phyloP scores from a whole-genome alignment of 2,329 filamentous ascomycete genomes.

The Balansia obtecta region DNA sequence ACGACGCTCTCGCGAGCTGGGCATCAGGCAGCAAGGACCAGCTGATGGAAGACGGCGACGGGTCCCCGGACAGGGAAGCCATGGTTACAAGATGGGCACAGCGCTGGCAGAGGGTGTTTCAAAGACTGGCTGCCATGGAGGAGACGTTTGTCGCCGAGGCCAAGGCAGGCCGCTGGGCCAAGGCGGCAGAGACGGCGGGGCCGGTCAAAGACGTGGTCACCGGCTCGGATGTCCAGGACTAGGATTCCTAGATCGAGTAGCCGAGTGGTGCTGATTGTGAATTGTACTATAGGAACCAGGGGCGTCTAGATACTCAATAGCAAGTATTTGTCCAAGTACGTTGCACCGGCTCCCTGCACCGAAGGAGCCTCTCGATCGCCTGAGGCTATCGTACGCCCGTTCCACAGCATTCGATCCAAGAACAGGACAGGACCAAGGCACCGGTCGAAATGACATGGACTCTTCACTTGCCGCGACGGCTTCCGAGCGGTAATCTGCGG shows the following conservation, averaged over 20 bases:
- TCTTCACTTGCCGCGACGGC: no score
- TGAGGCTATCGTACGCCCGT: no score
- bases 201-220: neutral
- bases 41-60: slow-evolving; percentile 57
- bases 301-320: no score
- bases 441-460: no score
- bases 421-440: no score
- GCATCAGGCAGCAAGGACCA: slow-evolving; percentile 62
- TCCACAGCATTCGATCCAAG: no score
- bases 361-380: no score
- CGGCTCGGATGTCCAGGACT: neutral
- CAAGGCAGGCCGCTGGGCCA: slow-evolving; percentile 9
- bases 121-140: slow-evolving; percentile 72
- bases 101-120: slow-evolving; percentile 78
- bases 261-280: neutral
- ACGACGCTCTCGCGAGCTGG: slow-evolving; percentile 63
- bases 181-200: neutral
- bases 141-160: slow-evolving; percentile 47
- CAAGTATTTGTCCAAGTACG: no score
- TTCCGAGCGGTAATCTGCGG: no score
- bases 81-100: slow-evolving; percentile 69
- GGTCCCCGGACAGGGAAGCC: slow-evolving; percentile 43
- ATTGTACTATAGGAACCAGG: no score
- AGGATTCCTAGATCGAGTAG: neutral
- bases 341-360: no score